phyloP scores from a whole-genome alignment of 2,329 filamentous ascomycete species.

The Clonostachys chloroleuca region DNA sequence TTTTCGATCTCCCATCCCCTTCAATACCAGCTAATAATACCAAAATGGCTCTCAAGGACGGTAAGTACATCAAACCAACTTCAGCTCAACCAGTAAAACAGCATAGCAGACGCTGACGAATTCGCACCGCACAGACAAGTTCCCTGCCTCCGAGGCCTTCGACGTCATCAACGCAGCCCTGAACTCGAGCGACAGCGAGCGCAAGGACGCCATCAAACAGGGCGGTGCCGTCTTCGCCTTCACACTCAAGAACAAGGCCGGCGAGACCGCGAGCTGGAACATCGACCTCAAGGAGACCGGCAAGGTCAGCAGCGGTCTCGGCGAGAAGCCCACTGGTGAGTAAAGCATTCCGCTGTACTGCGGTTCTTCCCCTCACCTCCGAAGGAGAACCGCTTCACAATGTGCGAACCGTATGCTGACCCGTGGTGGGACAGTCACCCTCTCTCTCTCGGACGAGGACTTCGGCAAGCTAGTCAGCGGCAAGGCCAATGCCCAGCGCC shows the following conservation, averaged over 20 bases:
- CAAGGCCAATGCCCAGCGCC: conserved; percentile 87
- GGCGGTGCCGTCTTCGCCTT: conserved; percentile 87
- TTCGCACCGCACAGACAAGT: conserved; percentile 54
- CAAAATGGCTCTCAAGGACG: conserved; percentile 70
- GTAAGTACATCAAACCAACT: conserved; percentile 30
- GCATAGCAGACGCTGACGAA: not conserved
- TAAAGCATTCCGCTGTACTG: not conserved
- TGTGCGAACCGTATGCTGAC: not conserved
- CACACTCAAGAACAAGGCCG: conserved; percentile 81
- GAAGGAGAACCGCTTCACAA: not conserved
- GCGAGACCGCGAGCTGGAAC: conserved; percentile 83
- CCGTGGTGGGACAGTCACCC: conserved; percentile 59
- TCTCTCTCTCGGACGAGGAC: conserved; percentile 78
- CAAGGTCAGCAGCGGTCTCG: conserved; percentile 71
- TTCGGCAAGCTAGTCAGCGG: conserved; percentile 80
- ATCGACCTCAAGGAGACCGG: conserved; percentile 93
- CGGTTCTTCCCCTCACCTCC: not conserved
- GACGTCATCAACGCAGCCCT: conserved; percentile 79
- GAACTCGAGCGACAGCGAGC: conserved; percentile 62
- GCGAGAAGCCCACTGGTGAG: conserved; percentile 77
- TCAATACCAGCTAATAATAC: not conserved
- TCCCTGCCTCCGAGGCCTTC: conserved; percentile 88
- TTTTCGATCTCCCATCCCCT: too few relatives aligned
- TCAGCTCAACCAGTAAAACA: not conserved
- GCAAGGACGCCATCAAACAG: conserved; percentile 85